Evolutionary conservation across 768 basidiomycete species (phyloP).

Genomic region (Hirschioporus abietinus): DNA sequence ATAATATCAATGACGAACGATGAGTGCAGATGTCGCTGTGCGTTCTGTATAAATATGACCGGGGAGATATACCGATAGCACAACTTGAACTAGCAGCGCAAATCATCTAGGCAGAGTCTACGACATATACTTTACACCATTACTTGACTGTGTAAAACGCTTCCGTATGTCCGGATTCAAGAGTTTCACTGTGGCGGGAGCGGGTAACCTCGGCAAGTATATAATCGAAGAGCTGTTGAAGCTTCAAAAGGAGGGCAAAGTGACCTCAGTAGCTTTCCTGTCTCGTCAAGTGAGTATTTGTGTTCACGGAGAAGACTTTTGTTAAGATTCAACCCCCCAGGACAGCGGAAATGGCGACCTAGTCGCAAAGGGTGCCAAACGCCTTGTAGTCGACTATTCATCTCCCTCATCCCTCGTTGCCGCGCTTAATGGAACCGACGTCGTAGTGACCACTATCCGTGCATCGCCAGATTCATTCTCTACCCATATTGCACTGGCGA

Average conservation of each 20-base stretch:
- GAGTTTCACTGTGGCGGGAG: slow-evolving; percentile 11
- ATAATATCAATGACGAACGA: too few species aligned
- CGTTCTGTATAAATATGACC: not conserved
- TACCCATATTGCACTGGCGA: not conserved
- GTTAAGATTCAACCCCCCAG: not conserved
- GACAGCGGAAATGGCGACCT: slow-evolving; percentile 1
- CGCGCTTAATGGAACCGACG: slow-evolving; percentile 5
- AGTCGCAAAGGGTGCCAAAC: slow-evolving; percentile 5
- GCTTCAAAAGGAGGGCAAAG: not conserved
- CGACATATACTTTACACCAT: not conserved
- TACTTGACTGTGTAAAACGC: not conserved
- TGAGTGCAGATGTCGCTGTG: too few species aligned
- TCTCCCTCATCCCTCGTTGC: not conserved
- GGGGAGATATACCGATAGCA: not conserved
- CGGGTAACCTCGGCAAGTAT: slow-evolving; percentile 6
- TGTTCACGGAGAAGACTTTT: not conserved
- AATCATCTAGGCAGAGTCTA: not conserved
- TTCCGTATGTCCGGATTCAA: slow-evolving; percentile 8
- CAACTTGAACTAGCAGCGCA: not conserved
- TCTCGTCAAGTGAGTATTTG: not conserved
- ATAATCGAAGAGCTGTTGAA: slow-evolving; percentile 10
- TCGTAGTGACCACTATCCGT: slow-evolving; percentile 3
- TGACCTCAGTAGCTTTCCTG: not conserved
- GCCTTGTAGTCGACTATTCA: slow-evolving; percentile 7
- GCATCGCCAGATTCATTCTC: not conserved